These are phyloP conservation scores for Chlamydomonas reinhardtii DNA, from an alignment of 163 green algal genomes.

Conservation along the genomic window DNA sequence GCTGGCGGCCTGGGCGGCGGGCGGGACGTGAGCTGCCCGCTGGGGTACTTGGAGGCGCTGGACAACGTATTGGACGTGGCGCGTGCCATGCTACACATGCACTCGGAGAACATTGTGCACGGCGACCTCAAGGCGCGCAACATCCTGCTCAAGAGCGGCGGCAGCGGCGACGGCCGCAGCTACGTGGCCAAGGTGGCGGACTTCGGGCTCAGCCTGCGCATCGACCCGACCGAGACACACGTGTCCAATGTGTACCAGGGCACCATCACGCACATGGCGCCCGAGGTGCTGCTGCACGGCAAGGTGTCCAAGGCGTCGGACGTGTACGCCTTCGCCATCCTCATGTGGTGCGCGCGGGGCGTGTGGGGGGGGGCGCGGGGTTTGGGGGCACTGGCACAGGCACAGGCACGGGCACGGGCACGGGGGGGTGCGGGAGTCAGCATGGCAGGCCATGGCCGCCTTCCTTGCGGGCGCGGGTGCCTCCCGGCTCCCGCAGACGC, in stretches of 20 bases:
- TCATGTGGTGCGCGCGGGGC: constrained; percentile 63
- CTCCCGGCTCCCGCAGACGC: too few species aligned
- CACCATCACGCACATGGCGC: constrained; percentile 73
- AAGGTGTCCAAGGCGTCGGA: constrained; percentile 55
- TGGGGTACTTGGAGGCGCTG: constrained; percentile 50
- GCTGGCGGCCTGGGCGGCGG: neutral
- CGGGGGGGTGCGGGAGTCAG: too few species aligned
- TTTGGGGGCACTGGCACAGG: too few species aligned
- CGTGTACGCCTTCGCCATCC: constrained; percentile 75
- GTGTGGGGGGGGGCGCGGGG: neutral
- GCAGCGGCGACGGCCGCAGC: constrained; percentile 55
- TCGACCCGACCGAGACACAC: constrained; percentile 63
- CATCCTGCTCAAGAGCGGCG: constrained; percentile 62
- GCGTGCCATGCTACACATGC: constrained; percentile 78
- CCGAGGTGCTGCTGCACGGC: constrained; percentile 67
- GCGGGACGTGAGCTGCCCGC: neutral
- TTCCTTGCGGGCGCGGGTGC: too few species aligned
- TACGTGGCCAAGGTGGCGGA: constrained; percentile 73
- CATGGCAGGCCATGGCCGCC: too few species aligned
- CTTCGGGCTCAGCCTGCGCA: constrained; percentile 69
- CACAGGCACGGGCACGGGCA: too few species aligned
- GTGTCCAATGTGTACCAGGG: constrained; percentile 64
- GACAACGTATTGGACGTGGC: constrained; percentile 69
- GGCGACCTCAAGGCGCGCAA: constrained; percentile 61
- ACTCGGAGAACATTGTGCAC: constrained; percentile 79